Percentiles rank a stretch among this genome's conserved stretches.
These are phyloP conservation scores for Dactylellina cionopaga DNA, from an alignment of 2,329 filamentous ascomycete genomes.

Conservation along the genomic window DNA sequence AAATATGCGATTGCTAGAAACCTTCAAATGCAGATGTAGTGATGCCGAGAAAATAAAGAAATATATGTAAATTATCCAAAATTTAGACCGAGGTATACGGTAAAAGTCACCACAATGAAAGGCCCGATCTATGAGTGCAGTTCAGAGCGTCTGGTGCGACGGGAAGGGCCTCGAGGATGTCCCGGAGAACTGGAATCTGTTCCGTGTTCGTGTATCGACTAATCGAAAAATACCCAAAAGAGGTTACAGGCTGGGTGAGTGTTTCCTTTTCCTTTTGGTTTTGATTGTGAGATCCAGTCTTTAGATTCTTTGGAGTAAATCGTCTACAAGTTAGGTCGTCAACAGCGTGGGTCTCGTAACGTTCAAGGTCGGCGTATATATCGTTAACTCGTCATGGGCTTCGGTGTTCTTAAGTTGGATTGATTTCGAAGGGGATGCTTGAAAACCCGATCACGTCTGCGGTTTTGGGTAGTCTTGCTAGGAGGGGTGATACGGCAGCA, in stretches of 20 bases:
- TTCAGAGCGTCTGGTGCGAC: slow-evolving; percentile 24
- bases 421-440: neutral
- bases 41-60: slow-evolving; percentile 22
- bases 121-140: slow-evolving; percentile 34
- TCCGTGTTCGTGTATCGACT: slow-evolving; percentile 8
- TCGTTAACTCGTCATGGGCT: slow-evolving; percentile 52
- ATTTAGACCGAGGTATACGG: slow-evolving; percentile 24
- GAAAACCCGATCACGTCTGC: slow-evolving; percentile 5
- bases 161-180: neutral
- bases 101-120: slow-evolving; percentile 28
- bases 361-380: slow-evolving; percentile 50
- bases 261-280: slow-evolving; percentile 7
- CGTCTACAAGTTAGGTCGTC: slow-evolving; percentile 53
- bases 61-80: slow-evolving; percentile 35
- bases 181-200: slow-evolving; percentile 1
- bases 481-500: slow-evolving; percentile 5
- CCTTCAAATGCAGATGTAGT: slow-evolving; percentile 33
- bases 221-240: slow-evolving; percentile 24
- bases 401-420: slow-evolving; percentile 16
- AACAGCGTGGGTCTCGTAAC: slow-evolving; percentile 53
- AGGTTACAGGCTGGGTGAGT: slow-evolving; percentile 21
- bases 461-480: slow-evolving; percentile 3
- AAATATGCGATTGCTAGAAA: slow-evolving; percentile 24
- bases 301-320: slow-evolving; percentile 49
- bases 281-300: slow-evolving; percentile 43